Evolutionary conservation across 305 asterid species (phyloP).

Genomic region (Fraxinus velutina): DNA sequence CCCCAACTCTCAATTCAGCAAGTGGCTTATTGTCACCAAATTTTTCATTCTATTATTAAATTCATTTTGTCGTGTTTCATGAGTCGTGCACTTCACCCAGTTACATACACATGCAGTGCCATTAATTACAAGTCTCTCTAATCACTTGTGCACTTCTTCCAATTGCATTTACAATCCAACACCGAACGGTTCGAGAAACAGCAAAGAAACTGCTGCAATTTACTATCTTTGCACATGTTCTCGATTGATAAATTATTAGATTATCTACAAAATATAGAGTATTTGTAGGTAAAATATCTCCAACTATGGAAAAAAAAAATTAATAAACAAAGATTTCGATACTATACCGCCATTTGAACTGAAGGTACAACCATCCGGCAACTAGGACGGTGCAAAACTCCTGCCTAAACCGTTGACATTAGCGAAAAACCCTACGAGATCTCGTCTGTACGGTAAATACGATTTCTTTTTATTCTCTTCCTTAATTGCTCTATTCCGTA

Average conservation of each 20-base stretch:
- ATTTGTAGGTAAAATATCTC: background rate
- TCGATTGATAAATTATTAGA: background rate
- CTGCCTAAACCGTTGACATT: conserved; percentile 38
- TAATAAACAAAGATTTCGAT: background rate
- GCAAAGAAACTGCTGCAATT: background rate
- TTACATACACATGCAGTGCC: background rate
- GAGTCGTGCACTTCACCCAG: background rate
- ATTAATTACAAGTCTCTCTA: background rate
- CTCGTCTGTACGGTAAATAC: conserved; percentile 72
- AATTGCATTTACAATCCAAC: background rate
- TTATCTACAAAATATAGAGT: background rate
- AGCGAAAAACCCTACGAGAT: conserved; percentile 63
- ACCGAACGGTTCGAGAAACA: background rate
- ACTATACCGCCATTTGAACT: conserved; percentile 17
- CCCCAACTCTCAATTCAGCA: conserved; percentile 13
- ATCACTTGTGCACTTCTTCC: background rate
- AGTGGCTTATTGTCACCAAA: background rate
- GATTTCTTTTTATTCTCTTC: conserved; percentile 66
- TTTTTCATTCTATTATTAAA: background rate
- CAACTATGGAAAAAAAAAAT: background rate
- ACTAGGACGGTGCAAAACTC: conserved; percentile 36
- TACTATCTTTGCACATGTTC: background rate
- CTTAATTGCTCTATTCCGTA: conserved; percentile 53
- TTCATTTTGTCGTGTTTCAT: background rate
- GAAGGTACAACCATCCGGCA: conserved; percentile 23